phyloP scores from a whole-genome alignment of 2,329 filamentous ascomycete genomes.

The Dothideomycetes sp. region DNA sequence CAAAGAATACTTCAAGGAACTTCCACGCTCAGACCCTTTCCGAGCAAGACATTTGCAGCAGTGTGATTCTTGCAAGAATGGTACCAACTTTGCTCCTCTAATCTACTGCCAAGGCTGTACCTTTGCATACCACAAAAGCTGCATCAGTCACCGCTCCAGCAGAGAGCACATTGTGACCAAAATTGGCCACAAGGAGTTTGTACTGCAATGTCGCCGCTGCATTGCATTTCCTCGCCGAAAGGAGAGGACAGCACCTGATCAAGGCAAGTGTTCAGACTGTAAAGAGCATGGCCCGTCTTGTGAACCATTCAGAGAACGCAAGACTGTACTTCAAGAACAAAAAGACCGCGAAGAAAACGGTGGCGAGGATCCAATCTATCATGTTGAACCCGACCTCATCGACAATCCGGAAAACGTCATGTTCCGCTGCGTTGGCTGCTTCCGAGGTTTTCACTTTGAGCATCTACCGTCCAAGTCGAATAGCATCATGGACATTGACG shows the following conservation, averaged over 20 bases:
- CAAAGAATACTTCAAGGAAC: slow-evolving; percentile 60
- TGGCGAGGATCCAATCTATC: slow-evolving; percentile 64
- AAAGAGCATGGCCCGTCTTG: slow-evolving; percentile 57
- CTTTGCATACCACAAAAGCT: slow-evolving; percentile 69
- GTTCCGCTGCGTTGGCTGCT: slow-evolving; percentile 72
- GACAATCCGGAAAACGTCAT: slow-evolving; percentile 69
- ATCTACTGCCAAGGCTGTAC: slow-evolving; percentile 89
- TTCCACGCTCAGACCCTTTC: slow-evolving; percentile 56
- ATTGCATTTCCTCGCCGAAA: slow-evolving; percentile 58
- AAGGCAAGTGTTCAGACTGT: slow-evolving; percentile 64
- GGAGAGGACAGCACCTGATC: slow-evolving; percentile 56
- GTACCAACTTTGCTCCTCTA: slow-evolving; percentile 53
- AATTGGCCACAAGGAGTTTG: slow-evolving; percentile 61
- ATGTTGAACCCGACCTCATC: slow-evolving; percentile 51
- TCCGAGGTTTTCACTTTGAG: slow-evolving; percentile 70
- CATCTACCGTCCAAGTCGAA: slow-evolving; percentile 54
- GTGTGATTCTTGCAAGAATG: slow-evolving; percentile 63
- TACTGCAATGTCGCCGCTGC: slow-evolving; percentile 84
- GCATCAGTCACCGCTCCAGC: slow-evolving; percentile 60
- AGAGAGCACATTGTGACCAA: slow-evolving; percentile 91
- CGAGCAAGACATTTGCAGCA: slow-evolving; percentile 53
- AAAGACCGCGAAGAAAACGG: slow-evolving; percentile 67
- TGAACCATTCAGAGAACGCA: slow-evolving; percentile 58
- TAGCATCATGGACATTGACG: slow-evolving; percentile 31
- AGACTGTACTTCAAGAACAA: slow-evolving; percentile 72